These are phyloP conservation scores for Phaeosphaeriaceae sp. DNA, from an alignment of 2,329 filamentous ascomycete species.

Conservation along the genomic window DNA sequence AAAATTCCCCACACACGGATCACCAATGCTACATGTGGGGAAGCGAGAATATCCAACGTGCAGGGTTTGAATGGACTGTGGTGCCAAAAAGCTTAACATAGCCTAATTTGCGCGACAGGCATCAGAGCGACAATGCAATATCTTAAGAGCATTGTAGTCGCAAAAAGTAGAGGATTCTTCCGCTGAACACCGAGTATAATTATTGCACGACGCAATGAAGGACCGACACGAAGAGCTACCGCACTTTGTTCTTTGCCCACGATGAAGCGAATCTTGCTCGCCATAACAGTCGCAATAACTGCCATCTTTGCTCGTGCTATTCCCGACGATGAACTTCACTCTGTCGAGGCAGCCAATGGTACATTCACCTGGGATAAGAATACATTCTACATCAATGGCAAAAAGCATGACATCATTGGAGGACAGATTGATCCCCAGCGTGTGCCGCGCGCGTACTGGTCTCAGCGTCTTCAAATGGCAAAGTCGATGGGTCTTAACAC, in stretches of 20 bases:
- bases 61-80: not conserved
- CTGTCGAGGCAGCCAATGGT: not conserved
- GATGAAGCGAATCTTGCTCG: not conserved
- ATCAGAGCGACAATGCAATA: not conserved
- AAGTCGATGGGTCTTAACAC: slow-evolving; percentile 59
- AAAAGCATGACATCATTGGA: slow-evolving; percentile 54
- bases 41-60: not conserved
- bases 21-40: not conserved
- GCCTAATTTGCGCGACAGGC: not conserved
- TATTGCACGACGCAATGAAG: too few relatives aligned
- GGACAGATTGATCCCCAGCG: slow-evolving; percentile 61
- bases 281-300: not conserved
- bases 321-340: not conserved
- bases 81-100: not conserved
- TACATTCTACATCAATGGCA: slow-evolving; percentile 52
- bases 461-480: slow-evolving; percentile 54
- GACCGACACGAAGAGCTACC: too few relatives aligned
- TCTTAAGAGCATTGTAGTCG: too few relatives aligned
- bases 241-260: not conserved
- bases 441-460: slow-evolving; percentile 57
- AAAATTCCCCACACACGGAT: not conserved
- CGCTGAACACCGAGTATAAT: too few relatives aligned
- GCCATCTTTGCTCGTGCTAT: not conserved
- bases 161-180: too few relatives aligned
- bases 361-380: slow-evolving; percentile 51